Conservation (phyloP, 1,139 yeast species). For the Arxiozyma telluris region DNA sequence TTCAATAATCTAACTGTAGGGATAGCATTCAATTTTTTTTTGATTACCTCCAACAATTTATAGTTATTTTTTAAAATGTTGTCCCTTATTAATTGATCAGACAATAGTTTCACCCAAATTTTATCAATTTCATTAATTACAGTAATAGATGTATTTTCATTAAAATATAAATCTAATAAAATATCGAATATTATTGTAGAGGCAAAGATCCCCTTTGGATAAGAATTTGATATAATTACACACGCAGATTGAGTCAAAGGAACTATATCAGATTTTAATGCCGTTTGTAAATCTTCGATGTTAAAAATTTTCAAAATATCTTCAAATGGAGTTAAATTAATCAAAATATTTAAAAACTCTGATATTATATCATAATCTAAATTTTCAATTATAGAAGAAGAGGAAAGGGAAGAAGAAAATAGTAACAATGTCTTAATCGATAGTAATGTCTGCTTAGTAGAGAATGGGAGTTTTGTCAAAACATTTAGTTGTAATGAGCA, state of each 20-base stretch:
- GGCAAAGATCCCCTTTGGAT: constrained; percentile 31
- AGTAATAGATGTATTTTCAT: constrained; percentile 16
- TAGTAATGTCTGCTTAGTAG: constrained; percentile 13
- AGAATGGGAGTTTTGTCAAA: constrained; percentile 4
- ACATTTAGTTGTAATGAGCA: constrained; percentile 17
- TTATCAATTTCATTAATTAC: constrained; percentile 29
- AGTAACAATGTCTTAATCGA: neutral
- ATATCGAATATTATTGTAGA: constrained; percentile 25
- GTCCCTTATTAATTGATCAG: constrained; percentile 27
- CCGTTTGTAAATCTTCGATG: constrained; percentile 25
- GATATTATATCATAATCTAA: constrained; percentile 22
- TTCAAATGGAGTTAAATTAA: constrained; percentile 26
- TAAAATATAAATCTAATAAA: constrained; percentile 19
- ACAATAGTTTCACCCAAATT: constrained; percentile 16
- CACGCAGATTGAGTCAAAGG: constrained; percentile 27
- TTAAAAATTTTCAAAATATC: constrained; percentile 24
- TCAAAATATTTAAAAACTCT: constrained; percentile 23
- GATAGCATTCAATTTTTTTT: constrained; percentile 13
- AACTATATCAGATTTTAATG: constrained; percentile 24
- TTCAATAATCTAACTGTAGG: constrained; percentile 25
- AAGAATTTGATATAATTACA: constrained; percentile 27
- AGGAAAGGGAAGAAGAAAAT: neutral
- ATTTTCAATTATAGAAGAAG: neutral
- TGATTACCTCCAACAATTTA: constrained; percentile 15
- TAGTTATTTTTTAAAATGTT: constrained; percentile 24